Evolutionary conservation across 805 yeast species (phyloP), one percentile per base, ranked within the genome.

Genomic region (Candida vaughaniae): DNA sequence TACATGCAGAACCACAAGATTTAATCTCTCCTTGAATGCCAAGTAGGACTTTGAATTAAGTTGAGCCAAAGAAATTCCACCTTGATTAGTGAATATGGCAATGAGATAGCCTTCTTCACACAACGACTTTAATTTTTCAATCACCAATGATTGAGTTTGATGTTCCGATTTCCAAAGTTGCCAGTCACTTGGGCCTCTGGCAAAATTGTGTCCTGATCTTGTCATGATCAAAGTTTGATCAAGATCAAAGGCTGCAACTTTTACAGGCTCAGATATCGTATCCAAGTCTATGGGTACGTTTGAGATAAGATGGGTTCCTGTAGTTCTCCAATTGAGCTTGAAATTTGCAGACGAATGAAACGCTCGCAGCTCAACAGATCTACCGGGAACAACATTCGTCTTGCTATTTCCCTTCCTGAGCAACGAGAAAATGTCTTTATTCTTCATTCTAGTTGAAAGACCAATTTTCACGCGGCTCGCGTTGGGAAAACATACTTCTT

Each of bases 41-140:
- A 32, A 28, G 37, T 58, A 66, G 6, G 69, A 63, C 35, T 67
- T 69, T n/a, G 47, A 40, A 7, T 47, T 33, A 4, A 23, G 16
- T 7, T 52, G 60, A 9, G 72, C 73, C 0, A 77, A 60, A 16
- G 47, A 36, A 2, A 80, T 73, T 0, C 80, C 83, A 15, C 91
- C 95, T 57, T 91, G 99, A 54, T 91, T 91, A 1, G 96, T 78
- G 55, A 91, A 86, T 1, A 91, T 74, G 3, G 82, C 90, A 3
- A 89, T 47, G 1, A 73, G 43, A 31, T 65, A 63, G 8, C 54
- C 50, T 3, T 51, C 48, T 5, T 49, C 42, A 1, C 41, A 22
- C 12, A 64, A 45, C 6, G 52, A 43, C 5, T 33, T 32, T 4
- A 73, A 42, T 17, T 51, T 58, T 3, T 38, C 25, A 3, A 47